Conservation (phyloP, 768 basidiomycete genomes). For the Crepidotus variabilis region DNA sequence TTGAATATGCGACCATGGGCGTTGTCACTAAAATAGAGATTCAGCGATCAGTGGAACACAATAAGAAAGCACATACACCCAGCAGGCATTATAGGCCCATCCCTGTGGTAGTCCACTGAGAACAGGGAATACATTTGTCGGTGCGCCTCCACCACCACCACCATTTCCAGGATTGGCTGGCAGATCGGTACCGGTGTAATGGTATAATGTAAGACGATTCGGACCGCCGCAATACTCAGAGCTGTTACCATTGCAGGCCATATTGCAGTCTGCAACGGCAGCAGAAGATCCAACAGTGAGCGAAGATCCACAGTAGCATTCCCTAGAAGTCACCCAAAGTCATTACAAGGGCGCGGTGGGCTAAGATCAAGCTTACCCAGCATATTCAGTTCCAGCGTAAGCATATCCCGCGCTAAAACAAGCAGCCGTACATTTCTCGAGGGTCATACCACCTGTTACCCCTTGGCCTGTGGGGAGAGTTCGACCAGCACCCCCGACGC, state of each 20-base stretch:
- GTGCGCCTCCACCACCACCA: conserved; percentile 30
- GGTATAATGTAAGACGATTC: conserved; percentile 60
- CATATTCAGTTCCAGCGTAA: conserved; percentile 36
- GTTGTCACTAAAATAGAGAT: conserved; percentile 45
- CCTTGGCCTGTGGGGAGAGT: conserved; percentile 32
- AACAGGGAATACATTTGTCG: conserved; percentile 37
- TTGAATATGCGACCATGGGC: conserved; percentile 59
- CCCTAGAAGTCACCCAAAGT: conserved; percentile 13
- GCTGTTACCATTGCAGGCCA: conserved; percentile 60
- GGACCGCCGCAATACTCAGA: conserved; percentile 75
- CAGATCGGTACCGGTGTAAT: conserved; percentile 59
- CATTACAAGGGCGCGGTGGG: not conserved
- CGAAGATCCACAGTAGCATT: conserved; percentile 56
- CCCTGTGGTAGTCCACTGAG: conserved; percentile 45
- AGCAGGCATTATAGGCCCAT: conserved; percentile 66
- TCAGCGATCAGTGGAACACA: not conserved
- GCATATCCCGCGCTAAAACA: conserved; percentile 52
- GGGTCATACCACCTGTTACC: conserved; percentile 42
- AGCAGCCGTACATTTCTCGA: conserved; percentile 54
- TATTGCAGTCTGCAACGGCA: conserved; percentile 54
- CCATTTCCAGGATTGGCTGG: conserved; percentile 30
- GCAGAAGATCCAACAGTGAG: conserved; percentile 48
- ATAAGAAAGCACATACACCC: conserved; percentile 40
- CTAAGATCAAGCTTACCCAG: conserved; percentile 24
- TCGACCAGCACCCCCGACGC: conserved; percentile 37